Conservation (phyloP, 2,329 filamentous ascomycete species). For the Dissoconium aciculare region DNA sequence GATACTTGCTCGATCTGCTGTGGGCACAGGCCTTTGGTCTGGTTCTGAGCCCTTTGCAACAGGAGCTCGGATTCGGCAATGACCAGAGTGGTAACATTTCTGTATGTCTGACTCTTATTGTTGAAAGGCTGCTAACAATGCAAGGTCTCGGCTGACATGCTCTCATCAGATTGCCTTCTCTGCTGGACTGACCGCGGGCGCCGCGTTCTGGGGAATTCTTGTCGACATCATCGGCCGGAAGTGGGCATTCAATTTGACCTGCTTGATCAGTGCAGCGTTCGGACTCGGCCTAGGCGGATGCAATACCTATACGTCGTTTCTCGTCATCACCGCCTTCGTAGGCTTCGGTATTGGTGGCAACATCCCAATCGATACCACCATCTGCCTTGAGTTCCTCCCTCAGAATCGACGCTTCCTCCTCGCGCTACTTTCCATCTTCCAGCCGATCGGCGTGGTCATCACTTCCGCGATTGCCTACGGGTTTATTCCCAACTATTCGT, state of each 20-base stretch:
- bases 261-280: conserved; percentile 40
- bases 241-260: conserved; percentile 45
- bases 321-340: conserved; percentile 40
- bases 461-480: conserved; percentile 38
- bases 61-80: conserved; percentile 39
- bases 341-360: conserved; percentile 39
- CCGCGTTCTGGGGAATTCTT: conserved; percentile 41
- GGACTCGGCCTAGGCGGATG: conserved; percentile 38
- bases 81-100: conserved; percentile 35
- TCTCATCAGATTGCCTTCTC: conserved; percentile 38
- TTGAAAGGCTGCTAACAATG: no score
- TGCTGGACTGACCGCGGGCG: conserved; percentile 40
- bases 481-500: conserved; percentile 38
- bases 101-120: conserved; percentile 6
- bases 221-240: conserved; percentile 40
- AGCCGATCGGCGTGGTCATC: conserved; percentile 40
- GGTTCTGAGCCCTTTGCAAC: conserved; percentile 38
- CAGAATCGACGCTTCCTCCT: conserved; percentile 38
- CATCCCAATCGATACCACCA: conserved; percentile 42
- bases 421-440: conserved; percentile 39
- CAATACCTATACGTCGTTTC: conserved; percentile 36
- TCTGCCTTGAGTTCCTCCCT: conserved; percentile 42
- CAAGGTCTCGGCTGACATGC: no score
- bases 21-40: conserved; percentile 46
- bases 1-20: conserved; percentile 41